Conservation (phyloP, 1,284 basidiomycete species). For the Trichosporon sp. region DNA sequence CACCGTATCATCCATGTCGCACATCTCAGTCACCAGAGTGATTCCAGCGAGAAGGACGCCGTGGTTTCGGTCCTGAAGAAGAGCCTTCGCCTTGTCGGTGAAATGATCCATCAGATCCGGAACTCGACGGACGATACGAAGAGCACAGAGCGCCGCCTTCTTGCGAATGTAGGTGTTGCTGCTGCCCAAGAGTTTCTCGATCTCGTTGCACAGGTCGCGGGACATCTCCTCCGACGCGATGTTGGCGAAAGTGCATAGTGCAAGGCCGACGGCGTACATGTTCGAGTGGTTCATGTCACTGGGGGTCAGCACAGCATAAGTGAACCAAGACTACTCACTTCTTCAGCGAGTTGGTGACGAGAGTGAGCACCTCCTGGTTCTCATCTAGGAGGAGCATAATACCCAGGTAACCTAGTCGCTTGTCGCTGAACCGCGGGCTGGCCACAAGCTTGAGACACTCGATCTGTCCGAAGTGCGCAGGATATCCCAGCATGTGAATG, state of each 20-base stretch:
- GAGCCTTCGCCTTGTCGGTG: conserved; percentile 75
- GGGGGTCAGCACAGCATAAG: not conserved
- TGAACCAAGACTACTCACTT: conserved; percentile 65
- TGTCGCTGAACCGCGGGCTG: conserved; percentile 94
- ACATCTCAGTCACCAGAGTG: conserved; percentile 94
- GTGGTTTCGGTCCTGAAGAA: conserved; percentile 93
- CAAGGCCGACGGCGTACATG: conserved; percentile 97
- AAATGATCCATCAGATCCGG: conserved; percentile 96
- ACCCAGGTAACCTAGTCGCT: conserved; percentile 91
- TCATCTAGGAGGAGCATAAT: conserved; percentile 98
- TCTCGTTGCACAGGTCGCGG: conserved; percentile 89
- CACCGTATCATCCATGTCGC: conserved; percentile 66
- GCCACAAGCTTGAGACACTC: conserved; percentile 99
- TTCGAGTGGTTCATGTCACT: conserved; percentile 99
- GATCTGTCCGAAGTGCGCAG: conserved; percentile 99
- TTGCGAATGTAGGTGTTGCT: conserved; percentile 99
- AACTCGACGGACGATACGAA: conserved; percentile 91
- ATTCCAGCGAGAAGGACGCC: conserved; percentile 91
- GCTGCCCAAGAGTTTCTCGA: conserved; percentile 94
- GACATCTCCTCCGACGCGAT: conserved; percentile 99
- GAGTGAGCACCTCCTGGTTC: conserved; percentile 93
- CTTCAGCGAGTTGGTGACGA: conserved; percentile 97
- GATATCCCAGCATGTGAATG: conserved; percentile 99
- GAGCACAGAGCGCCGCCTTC: conserved; percentile 96
- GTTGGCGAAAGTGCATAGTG: conserved; percentile 96